These are phyloP conservation scores for Bathelium albidoporum DNA, from an alignment of 495 filamentous ascomycete genomes.

Conservation along the genomic window DNA sequence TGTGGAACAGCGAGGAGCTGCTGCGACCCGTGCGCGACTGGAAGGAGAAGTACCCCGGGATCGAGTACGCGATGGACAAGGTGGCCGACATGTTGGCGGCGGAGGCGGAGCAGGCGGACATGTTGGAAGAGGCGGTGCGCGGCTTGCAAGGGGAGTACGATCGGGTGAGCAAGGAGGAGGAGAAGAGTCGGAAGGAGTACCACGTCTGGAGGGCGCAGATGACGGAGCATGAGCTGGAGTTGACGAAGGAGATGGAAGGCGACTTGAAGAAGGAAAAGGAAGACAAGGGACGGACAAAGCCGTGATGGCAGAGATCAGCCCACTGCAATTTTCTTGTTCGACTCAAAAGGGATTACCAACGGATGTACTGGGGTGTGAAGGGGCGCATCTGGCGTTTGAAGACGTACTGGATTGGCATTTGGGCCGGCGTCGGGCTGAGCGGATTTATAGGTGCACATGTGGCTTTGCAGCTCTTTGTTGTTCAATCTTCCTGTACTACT, in stretches of 20 bases:
- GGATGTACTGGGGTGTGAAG: no score
- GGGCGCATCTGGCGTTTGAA: background rate
- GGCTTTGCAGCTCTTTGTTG: background rate
- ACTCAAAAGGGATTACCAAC: no score
- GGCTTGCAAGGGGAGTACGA: background rate
- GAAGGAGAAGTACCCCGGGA: background rate
- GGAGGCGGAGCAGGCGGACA: background rate
- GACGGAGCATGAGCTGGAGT: background rate
- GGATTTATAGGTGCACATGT: background rate
- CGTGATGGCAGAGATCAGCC: background rate
- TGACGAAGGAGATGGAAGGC: slow-evolving; percentile 4
- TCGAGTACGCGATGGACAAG: background rate
- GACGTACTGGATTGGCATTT: background rate
- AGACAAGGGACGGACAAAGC: background rate
- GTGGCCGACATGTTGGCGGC: background rate
- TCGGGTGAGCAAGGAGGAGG: background rate
- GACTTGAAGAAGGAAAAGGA: slow-evolving; percentile 5
- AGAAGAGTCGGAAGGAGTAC: background rate
- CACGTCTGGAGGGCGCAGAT: background rate
- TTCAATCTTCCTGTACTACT: no score
- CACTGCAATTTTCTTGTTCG: background rate
- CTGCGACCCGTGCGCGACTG: background rate
- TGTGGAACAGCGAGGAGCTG: background rate
- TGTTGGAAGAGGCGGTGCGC: background rate
- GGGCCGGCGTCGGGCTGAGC: background rate